Conservation (phyloP, 2,329 filamentous ascomycete species). For the Ascochyta fabae region DNA sequence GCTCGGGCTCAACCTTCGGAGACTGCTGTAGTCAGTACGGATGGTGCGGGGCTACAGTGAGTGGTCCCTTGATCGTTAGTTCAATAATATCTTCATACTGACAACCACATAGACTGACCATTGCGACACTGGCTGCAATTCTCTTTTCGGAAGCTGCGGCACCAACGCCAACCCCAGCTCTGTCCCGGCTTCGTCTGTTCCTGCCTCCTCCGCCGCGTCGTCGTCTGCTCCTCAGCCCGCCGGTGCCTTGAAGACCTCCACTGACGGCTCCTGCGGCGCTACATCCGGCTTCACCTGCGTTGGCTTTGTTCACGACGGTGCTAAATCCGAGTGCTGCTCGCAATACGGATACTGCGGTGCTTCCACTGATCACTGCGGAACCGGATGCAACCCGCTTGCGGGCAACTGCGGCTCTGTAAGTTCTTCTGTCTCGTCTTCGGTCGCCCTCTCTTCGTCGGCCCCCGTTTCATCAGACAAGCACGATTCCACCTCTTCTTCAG, state of each 20-base stretch:
- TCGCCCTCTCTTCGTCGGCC: slow-evolving; percentile 15
- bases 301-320: slow-evolving; percentile 24
- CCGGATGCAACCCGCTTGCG: slow-evolving; percentile 44
- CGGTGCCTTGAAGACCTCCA: slow-evolving; percentile 20
- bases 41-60: slow-evolving; percentile 44
- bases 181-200: slow-evolving; percentile 13
- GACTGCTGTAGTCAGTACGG: slow-evolving; percentile 55
- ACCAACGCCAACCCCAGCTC: slow-evolving; percentile 17
- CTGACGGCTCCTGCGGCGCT: slow-evolving; percentile 35
- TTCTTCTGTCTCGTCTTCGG: slow-evolving; percentile 19
- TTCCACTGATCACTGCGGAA: slow-evolving; percentile 38
- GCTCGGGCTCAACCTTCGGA: slow-evolving; percentile 43
- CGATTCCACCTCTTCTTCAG: slow-evolving; percentile 14
- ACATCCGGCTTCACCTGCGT: slow-evolving; percentile 34
- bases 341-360: slow-evolving; percentile 52
- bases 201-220: no score
- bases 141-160: slow-evolving; percentile 36
- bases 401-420: slow-evolving; percentile 20
- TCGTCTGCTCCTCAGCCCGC: slow-evolving; percentile 17
- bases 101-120: slow-evolving; percentile 8
- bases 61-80: neutral
- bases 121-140: slow-evolving; percentile 29
- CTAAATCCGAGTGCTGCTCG: slow-evolving; percentile 55
- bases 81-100: neutral
- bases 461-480: slow-evolving; percentile 17